Percentiles rank a stretch among this genome's conserved stretches.
Conservation (phyloP, 805 yeast genomes). For the Starmera dryadoides region DNA sequence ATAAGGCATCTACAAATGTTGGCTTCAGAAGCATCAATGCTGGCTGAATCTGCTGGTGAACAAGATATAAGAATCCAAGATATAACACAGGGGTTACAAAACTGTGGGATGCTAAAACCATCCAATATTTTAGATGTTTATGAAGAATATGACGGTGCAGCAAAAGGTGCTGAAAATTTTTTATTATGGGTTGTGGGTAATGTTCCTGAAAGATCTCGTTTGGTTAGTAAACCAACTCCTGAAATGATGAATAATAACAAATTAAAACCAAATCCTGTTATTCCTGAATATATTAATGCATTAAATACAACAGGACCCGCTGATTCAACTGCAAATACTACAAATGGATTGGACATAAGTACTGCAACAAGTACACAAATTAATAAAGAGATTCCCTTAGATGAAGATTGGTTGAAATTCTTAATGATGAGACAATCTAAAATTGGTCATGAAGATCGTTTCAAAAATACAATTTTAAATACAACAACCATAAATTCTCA, state of each 20-base stretch:
- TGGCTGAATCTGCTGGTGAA: conserved; percentile 41
- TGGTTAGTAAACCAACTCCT: conserved; percentile 25
- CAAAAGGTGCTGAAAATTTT: conserved; percentile 42
- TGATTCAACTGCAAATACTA: too few relatives aligned
- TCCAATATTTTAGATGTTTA: conserved; percentile 44
- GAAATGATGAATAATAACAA: conserved; percentile 14
- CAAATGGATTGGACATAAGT: neutral
- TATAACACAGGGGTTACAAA: conserved; percentile 60
- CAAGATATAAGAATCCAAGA: conserved; percentile 54
- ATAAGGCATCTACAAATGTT: conserved; percentile 54
- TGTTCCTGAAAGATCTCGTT: conserved; percentile 35
- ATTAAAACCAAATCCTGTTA: conserved; percentile 16
- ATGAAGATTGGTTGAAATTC: conserved; percentile 30
- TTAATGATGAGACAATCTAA: conserved; percentile 22
- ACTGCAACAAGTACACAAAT: conserved; percentile 8
- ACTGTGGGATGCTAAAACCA: conserved; percentile 57
- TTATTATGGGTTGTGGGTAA: conserved; percentile 50
- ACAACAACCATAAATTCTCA: conserved; percentile 2
- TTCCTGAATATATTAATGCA: conserved; percentile 23
- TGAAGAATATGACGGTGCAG: conserved; percentile 39
- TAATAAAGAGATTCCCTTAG: conserved; percentile 11
- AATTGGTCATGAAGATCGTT: conserved; percentile 11
- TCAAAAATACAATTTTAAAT: conserved; percentile 15
- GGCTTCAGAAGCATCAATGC: conserved; percentile 38
- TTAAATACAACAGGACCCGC: neutral